Evolutionary conservation across 2,329 filamentous ascomycete species (phyloP).

Genomic region (Neofusicoccum ribis): DNA sequence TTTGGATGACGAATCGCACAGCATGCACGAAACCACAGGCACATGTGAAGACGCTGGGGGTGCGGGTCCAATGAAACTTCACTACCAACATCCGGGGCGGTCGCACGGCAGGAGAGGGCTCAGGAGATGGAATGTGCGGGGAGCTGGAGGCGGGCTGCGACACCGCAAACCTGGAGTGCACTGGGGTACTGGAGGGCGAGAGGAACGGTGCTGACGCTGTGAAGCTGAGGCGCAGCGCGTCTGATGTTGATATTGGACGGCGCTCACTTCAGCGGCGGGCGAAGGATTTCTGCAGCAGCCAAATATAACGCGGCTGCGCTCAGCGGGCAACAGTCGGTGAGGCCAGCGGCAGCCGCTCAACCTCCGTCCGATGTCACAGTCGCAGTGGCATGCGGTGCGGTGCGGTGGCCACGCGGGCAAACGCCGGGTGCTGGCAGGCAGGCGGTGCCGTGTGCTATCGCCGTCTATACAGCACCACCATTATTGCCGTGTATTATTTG

Average conservation of each 20-base stretch:
- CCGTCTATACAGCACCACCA: not conserved
- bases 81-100: not conserved
- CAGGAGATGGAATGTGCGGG: conserved; percentile 12
- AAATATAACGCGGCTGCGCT: conserved; percentile 5
- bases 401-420: conserved; percentile 5
- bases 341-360: not conserved
- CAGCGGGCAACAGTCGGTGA: conserved; percentile 15
- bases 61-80: conserved; percentile 7
- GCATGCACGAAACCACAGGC: conserved; percentile 6
- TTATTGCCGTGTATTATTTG: not conserved
- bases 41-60: conserved; percentile 13
- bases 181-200: conserved; percentile 1
- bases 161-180: not conserved
- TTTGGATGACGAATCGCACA: conserved; percentile 12
- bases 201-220: conserved; percentile 11
- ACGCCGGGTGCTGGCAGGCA: conserved; percentile 8
- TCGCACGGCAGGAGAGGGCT: conserved; percentile 17
- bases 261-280: not conserved
- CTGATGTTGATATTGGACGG: conserved; percentile 11
- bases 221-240: conserved; percentile 15
- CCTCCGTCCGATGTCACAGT: not conserved
- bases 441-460: conserved; percentile 9
- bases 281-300: conserved; percentile 9
- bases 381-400: not conserved
- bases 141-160: too few species aligned